Evolutionary conservation across 805 yeast species (phyloP).

Genomic region (Zygosaccharomyces gambellarensis): DNA sequence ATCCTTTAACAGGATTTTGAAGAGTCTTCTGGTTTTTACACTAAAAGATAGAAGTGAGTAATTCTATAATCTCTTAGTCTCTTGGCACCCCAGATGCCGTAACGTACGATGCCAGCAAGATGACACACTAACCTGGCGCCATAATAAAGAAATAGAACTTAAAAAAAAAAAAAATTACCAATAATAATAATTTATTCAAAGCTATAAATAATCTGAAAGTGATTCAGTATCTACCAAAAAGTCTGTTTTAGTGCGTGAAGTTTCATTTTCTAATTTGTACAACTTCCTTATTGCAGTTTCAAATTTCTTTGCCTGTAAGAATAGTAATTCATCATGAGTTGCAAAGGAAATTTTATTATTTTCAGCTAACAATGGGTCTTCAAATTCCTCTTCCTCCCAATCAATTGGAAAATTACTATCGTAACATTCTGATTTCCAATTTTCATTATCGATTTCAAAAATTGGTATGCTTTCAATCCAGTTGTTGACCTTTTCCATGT

Average conservation of each 20-base stretch:
- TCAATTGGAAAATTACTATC: slow-evolving; percentile 21
- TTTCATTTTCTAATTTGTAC: slow-evolving; percentile 16
- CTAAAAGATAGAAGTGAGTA: not conserved
- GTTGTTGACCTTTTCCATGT: slow-evolving; percentile 55
- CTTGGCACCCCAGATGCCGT: slow-evolving; percentile 1
- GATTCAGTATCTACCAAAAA: slow-evolving; percentile 7
- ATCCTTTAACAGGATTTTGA: not conserved
- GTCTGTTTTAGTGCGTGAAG: slow-evolving; percentile 3
- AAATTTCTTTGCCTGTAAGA: slow-evolving; percentile 24
- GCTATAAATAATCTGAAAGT: slow-evolving; percentile 12
- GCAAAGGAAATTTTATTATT: slow-evolving; percentile 11
- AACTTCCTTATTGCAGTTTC: slow-evolving; percentile 24
- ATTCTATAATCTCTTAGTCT: not conserved
- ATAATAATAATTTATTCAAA: not conserved
- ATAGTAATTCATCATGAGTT: slow-evolving; percentile 22
- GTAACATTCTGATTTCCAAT: slow-evolving; percentile 23
- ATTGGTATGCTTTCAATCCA: slow-evolving; percentile 63
- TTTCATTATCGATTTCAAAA: slow-evolving; percentile 19
- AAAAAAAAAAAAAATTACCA: not conserved
- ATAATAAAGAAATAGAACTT: too few species aligned
- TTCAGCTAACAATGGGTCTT: slow-evolving; percentile 8
- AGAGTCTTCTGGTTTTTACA: not conserved
- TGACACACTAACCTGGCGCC: slow-evolving; percentile 1
- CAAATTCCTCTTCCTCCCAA: slow-evolving; percentile 36
- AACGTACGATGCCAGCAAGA: not conserved